Percentiles rank a stretch among this genome's conserved stretches.
phyloP scores from a whole-genome alignment of 306 rosid species.

The Canavalia ensiformis region DNA sequence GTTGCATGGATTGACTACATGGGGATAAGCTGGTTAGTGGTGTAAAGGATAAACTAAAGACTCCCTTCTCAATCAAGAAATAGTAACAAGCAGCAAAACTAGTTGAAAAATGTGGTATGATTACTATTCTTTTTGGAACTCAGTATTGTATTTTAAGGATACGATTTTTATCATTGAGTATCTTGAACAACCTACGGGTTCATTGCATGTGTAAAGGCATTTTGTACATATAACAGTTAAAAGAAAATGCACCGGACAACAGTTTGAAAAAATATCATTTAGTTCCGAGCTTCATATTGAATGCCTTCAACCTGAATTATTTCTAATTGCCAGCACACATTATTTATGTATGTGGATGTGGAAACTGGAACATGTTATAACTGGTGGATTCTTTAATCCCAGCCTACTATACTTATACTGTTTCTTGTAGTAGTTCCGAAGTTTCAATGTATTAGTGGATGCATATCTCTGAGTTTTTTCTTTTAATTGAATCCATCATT shows the following conservation, averaged over 20 bases:
- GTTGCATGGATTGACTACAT: constrained; percentile 12
- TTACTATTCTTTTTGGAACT: constrained; percentile 18
- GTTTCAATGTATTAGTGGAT: constrained; percentile 10
- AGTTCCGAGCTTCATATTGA: background rate
- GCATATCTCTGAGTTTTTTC: background rate
- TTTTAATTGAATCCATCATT: constrained; percentile 22
- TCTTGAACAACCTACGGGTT: constrained; percentile 11
- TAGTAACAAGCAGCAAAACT: constrained; percentile 3
- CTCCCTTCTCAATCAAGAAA: background rate
- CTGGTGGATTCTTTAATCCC: constrained; percentile 7
- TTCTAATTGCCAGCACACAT: no score
- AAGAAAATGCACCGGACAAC: no score
- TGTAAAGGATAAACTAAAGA: background rate
- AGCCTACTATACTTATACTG: constrained; percentile 2
- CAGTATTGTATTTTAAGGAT: background rate
- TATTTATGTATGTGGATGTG: no score
- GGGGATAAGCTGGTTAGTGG: constrained; percentile 11
- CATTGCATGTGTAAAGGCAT: background rate
- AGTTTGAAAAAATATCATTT: background rate
- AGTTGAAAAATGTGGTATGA: constrained; percentile 3
- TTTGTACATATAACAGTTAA: background rate
- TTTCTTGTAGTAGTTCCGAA: constrained; percentile 2
- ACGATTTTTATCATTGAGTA: constrained; percentile 16
- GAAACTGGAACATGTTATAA: no score
- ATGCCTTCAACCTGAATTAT: no score